Base-by-base conservation (phyloP, 495 filamentous ascomycete species). In the Xeromyces bisporus region DNA sequence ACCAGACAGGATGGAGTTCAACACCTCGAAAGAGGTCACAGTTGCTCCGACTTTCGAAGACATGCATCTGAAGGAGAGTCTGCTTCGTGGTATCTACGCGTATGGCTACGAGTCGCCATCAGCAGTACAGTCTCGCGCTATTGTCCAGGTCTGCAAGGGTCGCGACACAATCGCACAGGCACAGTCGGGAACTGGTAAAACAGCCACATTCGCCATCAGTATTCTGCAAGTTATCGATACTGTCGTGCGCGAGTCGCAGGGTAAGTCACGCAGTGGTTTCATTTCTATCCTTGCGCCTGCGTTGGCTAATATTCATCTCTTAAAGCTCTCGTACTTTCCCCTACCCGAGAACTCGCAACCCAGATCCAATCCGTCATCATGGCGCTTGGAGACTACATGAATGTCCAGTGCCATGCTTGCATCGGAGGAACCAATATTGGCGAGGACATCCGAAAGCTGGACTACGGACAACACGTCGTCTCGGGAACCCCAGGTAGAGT, bases 121-220 rank as follows among this genome's bases (percentile, higher is more conserved):
- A 3, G 89, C 89, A 3, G 86, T 97, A 11, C 89, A 97, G 58
- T 92, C 84, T 26, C 78, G 89, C 45, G 89, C 91, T 36, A 97
- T 97, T 48, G 86, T 96, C 40, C 87, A 94, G 56, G 85, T 97
- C 48, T 94, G 86, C 71, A 96, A 93, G 63, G 89, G 87, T 38
- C 83, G 85, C 53, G 89, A 99, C 51, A 92, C 84, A 31, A 99
- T 99, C 53, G 89, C 89, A 20, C 89, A 99, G 55, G 89, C 89
- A n/a, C 89, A 99, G 66, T 93, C 85, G 31, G 89, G 89, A 62
- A 99, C 89, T 31, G 89, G 89, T 62, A 99, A 99, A 66, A 99
- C 89, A 14, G 89, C 89, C 7, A 99, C 89, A 1, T 99, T 99
- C 64, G 86, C 87, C 34, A 93, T 99, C 59, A 89, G 81, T 47